phyloP scores from a whole-genome alignment of 1,284 basidiomycete genomes.

The Meira nashicola region DNA sequence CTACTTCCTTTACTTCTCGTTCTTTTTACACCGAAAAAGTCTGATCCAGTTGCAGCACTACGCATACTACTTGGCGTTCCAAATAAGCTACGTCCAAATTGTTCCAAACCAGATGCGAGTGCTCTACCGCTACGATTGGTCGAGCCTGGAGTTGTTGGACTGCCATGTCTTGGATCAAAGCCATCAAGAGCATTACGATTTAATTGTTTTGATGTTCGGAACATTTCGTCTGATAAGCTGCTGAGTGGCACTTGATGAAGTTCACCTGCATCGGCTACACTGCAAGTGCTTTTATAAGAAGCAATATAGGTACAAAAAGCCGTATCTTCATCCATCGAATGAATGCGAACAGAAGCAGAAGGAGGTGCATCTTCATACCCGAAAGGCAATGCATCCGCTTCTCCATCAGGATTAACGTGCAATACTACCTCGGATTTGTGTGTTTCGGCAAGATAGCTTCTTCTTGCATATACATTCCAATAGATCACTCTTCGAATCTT shows the following conservation, averaged over 20 bases:
- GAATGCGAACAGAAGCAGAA: conserved; percentile 30
- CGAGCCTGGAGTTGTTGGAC: conserved; percentile 19
- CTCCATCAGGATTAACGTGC: conserved; percentile 18
- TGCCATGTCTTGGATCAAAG: neutral
- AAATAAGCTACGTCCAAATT: conserved; percentile 35
- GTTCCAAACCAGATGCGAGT: conserved; percentile 33
- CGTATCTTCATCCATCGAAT: conserved; percentile 28
- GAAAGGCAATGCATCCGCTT: conserved; percentile 21
- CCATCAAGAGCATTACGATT: conserved; percentile 7
- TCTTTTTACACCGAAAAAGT: conserved; percentile 36
- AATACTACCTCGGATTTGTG: conserved; percentile 24
- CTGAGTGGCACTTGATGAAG: conserved; percentile 17
- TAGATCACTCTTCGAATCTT: conserved; percentile 33
- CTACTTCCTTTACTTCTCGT: conserved; percentile 24
- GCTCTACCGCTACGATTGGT: conserved; percentile 25
- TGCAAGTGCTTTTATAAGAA: conserved; percentile 18
- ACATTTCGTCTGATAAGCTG: conserved; percentile 23
- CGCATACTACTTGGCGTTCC: conserved; percentile 18
- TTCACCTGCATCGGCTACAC: conserved; percentile 18
- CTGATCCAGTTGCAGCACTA: conserved; percentile 19
- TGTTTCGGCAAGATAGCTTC: conserved; percentile 23
- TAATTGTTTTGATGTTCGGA: conserved; percentile 19
- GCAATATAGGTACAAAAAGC: conserved; percentile 24
- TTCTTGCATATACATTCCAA: conserved; percentile 33
- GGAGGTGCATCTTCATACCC: conserved; percentile 27